These are phyloP conservation scores for Rosa chinensis DNA, from an alignment of 306 rosid species.

Conservation along the genomic window DNA sequence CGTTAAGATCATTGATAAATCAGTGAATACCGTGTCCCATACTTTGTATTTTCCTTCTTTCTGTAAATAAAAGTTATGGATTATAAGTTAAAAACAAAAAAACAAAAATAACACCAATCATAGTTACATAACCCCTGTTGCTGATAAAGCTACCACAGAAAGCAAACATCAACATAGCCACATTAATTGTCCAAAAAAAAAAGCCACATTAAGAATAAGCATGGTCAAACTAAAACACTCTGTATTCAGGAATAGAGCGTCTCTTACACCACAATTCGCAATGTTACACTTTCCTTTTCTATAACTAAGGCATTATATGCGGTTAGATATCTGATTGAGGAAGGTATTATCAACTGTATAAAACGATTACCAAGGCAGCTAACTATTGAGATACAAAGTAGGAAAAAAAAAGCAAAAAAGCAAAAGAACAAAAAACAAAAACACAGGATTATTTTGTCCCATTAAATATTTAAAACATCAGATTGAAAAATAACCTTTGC, in stretches of 20 bases:
- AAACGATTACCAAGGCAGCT: neutral
- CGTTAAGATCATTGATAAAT: neutral
- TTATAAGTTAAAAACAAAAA: neutral
- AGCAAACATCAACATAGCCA: neutral
- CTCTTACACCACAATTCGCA: neutral
- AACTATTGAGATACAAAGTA: neutral
- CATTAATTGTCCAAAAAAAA: neutral
- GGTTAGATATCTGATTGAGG: neutral
- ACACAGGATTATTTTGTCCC: neutral
- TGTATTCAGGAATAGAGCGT: neutral
- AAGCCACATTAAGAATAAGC: neutral
- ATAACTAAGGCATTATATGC: neutral
- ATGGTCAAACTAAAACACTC: neutral
- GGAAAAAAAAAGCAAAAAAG: neutral
- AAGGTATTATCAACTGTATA: neutral
- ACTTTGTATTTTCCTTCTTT: neutral
- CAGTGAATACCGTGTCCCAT: neutral
- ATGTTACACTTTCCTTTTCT: neutral
- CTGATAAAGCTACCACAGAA: slow-evolving; percentile 1
- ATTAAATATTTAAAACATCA: neutral
- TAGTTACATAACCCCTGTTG: neutral
- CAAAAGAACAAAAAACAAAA: neutral
- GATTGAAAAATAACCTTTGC: slow-evolving; percentile 64
- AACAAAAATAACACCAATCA: neutral
- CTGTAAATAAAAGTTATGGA: neutral